Evolutionary conservation across 2,329 filamentous ascomycete species (phyloP), one percentile per base, ranked within the genome.

Genomic region (Orbilia brochopaga): DNA sequence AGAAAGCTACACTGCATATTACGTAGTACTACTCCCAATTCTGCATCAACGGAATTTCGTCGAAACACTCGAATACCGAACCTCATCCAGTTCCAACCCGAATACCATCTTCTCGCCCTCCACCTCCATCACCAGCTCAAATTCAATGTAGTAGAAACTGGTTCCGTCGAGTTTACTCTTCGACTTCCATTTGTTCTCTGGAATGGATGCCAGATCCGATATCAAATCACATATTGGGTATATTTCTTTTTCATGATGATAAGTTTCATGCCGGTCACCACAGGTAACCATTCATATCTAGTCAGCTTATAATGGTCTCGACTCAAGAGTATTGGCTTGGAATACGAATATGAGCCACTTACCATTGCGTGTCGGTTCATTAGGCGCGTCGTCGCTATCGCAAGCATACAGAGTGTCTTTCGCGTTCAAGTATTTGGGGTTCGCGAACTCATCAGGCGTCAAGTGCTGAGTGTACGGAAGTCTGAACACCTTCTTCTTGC

Each of bases 91-190:
- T 23, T 54, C 32, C n/a, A 54, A n/a, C 37, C 59, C 51, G 46
- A 62, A 62, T 15, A 62, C n/a, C 11, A 62, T 17, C 8, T 62
- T 54, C 35, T 54, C 59, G 6, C 48, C 48, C 23, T 62, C 59
- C 4, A 54, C 48, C 23, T 62, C 50, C 59, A 62, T 62, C 2
- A 62, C 59, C 30, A 54, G 44, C 8, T 62, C 48, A 24, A 62
- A 62, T 13, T 62, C 59, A 17, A 62, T 62, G 13, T 15, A n/a
- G 21, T 54, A 62, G 15, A 54, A 62, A 23, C 21, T 46, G 17
- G 23, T 54, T 23, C 59, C 59, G 23, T 54, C n/a, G 10, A 23
- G 19, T 11, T 62, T 62, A 15, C 19, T 30, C n/a, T 15, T 54
- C 23, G 24, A 30, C 15, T 44, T 54, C 48, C 59, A 62, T 17